Evolutionary conservation across 1,284 basidiomycete genomes (phyloP).

Genomic region (Ganoderma lucidum): DNA sequence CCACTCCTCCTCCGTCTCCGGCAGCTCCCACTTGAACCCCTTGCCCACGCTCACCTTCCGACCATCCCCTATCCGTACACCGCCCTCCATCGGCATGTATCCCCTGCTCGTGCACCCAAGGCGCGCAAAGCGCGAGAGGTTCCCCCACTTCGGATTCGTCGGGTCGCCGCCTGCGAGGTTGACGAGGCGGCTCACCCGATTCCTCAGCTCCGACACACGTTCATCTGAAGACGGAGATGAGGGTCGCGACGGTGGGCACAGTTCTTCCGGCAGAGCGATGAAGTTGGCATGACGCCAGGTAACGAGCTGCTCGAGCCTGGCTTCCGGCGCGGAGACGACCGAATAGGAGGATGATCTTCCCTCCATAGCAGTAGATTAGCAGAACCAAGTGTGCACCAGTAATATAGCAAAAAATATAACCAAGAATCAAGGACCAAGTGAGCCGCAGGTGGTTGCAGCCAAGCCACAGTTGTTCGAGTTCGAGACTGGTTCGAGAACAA

Average conservation of each 20-base stretch:
- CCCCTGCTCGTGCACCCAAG: conserved; percentile 38
- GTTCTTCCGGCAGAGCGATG: conserved; percentile 29
- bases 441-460: background rate
- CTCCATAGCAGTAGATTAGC: conserved; percentile 13
- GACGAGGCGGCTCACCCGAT: conserved; percentile 31
- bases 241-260: conserved; percentile 34
- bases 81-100: conserved; percentile 33
- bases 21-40: conserved; percentile 35
- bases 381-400: background rate
- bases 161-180: conserved; percentile 32
- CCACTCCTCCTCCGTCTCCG: conserved; percentile 41
- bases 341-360: conserved; percentile 15
- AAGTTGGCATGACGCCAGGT: conserved; percentile 23
- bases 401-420: background rate
- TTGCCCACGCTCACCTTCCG: conserved; percentile 26
- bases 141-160: conserved; percentile 41
- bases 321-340: conserved; percentile 7
- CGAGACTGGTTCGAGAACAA: conserved; percentile 1
- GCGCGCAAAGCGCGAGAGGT: conserved; percentile 35
- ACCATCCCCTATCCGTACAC: conserved; percentile 37
- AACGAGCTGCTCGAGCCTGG: conserved; percentile 29
- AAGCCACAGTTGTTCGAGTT: background rate
- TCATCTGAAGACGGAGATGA: conserved; percentile 29
- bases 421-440: background rate
- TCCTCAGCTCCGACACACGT: conserved; percentile 23